Percentiles rank a stretch among this genome's conserved stretches.
Conservation (phyloP, 2,329 filamentous ascomycete genomes). For the Hypoxylon sp. region DNA sequence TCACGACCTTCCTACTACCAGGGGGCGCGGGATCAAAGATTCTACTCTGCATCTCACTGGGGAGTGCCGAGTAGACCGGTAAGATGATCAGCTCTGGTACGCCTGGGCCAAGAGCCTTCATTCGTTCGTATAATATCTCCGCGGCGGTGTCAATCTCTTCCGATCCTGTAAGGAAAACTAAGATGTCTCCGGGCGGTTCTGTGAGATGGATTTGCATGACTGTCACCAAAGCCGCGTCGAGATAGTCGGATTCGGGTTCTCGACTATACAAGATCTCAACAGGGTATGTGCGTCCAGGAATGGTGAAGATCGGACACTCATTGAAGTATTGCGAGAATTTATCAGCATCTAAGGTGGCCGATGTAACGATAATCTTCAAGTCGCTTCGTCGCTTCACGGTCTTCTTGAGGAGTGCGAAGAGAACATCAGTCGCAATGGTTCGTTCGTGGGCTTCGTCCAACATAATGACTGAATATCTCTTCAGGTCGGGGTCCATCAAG, state of each 20-base stretch:
- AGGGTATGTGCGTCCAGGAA: slow-evolving; percentile 93
- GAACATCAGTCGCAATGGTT: slow-evolving; percentile 94
- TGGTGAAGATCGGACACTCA: slow-evolving; percentile 95
- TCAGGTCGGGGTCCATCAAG: slow-evolving; percentile 89
- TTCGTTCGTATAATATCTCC: slow-evolving; percentile 92
- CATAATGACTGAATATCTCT: slow-evolving; percentile 96
- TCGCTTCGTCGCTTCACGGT: slow-evolving; percentile 88
- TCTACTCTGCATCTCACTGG: slow-evolving; percentile 91
- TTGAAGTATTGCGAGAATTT: slow-evolving; percentile 98
- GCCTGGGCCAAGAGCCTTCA: slow-evolving; percentile 92
- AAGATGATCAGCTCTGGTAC: slow-evolving; percentile 94
- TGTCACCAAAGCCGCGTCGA: slow-evolving; percentile 93
- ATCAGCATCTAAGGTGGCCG: slow-evolving; percentile 94
- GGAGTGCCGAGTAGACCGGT: slow-evolving; percentile 95
- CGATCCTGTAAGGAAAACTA: slow-evolving; percentile 97
- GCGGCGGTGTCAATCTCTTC: slow-evolving; percentile 98
- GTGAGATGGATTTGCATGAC: slow-evolving; percentile 98
- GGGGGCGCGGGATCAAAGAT: slow-evolving; percentile 95
- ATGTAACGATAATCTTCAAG: slow-evolving; percentile 95
- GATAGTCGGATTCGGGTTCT: slow-evolving; percentile 95
- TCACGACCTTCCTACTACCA: slow-evolving; percentile 91
- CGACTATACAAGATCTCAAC: slow-evolving; percentile 96
- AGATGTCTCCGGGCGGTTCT: slow-evolving; percentile 91
- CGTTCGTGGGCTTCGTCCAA: slow-evolving; percentile 98
- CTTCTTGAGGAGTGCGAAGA: slow-evolving; percentile 96